Percentiles rank a stretch among this genome's conserved stretches.
Evolutionary conservation across 805 yeast genomes (phyloP).

Genomic region (Myxozyma mucilagina): DNA sequence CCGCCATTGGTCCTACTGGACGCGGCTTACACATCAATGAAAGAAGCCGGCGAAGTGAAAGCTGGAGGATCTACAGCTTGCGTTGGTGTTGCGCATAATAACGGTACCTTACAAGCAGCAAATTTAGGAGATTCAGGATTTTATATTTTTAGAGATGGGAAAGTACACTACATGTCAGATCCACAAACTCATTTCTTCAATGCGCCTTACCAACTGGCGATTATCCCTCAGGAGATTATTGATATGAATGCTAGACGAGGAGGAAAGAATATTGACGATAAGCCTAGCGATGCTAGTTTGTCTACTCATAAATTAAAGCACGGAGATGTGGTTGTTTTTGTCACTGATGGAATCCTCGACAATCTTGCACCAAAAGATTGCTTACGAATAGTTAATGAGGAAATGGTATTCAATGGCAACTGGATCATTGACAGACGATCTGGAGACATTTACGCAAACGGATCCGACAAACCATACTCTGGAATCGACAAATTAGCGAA

Average conservation of each 20-base stretch:
- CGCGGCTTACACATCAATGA: slow-evolving; percentile 57
- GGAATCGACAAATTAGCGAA: slow-evolving; percentile 52
- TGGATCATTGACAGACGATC: slow-evolving; percentile 36
- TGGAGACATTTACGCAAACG: slow-evolving; percentile 17
- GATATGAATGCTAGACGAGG: slow-evolving; percentile 25
- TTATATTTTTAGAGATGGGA: slow-evolving; percentile 70
- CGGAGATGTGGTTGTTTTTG: slow-evolving; percentile 77
- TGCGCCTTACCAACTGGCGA: slow-evolving; percentile 88
- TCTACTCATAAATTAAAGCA: slow-evolving; percentile 64
- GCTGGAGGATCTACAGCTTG: slow-evolving; percentile 96
- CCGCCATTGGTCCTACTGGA: slow-evolving; percentile 54
- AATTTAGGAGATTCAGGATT: slow-evolving; percentile 96
- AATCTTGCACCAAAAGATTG: slow-evolving; percentile 75
- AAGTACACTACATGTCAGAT: slow-evolving; percentile 63
- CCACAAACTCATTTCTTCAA: slow-evolving; percentile 86
- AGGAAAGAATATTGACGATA: slow-evolving; percentile 65
- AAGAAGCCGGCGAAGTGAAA: slow-evolving; percentile 58
- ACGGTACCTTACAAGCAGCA: slow-evolving; percentile 60
- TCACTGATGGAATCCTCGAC: slow-evolving; percentile 93
- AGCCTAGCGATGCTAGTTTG: slow-evolving; percentile 67
- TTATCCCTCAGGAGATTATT: slow-evolving; percentile 61
- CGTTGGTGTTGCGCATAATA: slow-evolving; percentile 63
- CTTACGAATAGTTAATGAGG: slow-evolving; percentile 63
- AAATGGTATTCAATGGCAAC: slow-evolving; percentile 40
- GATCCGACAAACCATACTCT: slow-evolving; percentile 15